Conservation (phyloP, 495 filamentous ascomycete genomes). For the Penicillium steckii region DNA sequence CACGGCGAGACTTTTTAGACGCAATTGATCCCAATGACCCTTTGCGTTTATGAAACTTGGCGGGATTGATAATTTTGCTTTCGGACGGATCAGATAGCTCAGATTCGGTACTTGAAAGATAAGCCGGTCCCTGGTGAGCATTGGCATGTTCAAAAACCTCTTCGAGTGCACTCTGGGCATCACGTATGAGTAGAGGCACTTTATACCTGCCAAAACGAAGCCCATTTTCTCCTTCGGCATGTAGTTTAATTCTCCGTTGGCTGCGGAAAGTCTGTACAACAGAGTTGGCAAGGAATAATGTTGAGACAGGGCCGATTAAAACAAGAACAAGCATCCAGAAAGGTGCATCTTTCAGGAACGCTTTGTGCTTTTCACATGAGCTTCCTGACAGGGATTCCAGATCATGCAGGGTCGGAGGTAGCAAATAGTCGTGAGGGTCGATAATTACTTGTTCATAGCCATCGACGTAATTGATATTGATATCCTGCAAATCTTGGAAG, state of each 20-base stretch:
- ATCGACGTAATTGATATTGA: conserved; percentile 68
- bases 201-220: conserved; percentile 65
- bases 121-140: conserved; percentile 59
- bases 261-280: conserved; percentile 72
- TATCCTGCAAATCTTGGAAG: conserved; percentile 59
- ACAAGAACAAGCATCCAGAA: conserved; percentile 60
- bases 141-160: conserved; percentile 70
- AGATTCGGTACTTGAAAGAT: conserved; percentile 48
- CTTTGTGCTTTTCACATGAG: conserved; percentile 26
- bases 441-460: conserved; percentile 78
- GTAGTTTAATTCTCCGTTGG: conserved; percentile 66
- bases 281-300: conserved; percentile 72
- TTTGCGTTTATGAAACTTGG: not conserved
- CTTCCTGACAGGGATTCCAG: conserved; percentile 30
- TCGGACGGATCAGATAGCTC: conserved; percentile 12
- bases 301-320: conserved; percentile 65
- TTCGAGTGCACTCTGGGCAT: conserved; percentile 69
- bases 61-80: not conserved
- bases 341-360: conserved; percentile 45
- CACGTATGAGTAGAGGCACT: conserved; percentile 71
- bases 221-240: conserved; percentile 68
- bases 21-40: not conserved
- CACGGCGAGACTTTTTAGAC: not conserved
- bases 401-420: conserved; percentile 36
- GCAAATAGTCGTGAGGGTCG: conserved; percentile 62